Base-by-base conservation (phyloP, 2,329 filamentous ascomycete species). In the Diaporthe destruens region DNA sequence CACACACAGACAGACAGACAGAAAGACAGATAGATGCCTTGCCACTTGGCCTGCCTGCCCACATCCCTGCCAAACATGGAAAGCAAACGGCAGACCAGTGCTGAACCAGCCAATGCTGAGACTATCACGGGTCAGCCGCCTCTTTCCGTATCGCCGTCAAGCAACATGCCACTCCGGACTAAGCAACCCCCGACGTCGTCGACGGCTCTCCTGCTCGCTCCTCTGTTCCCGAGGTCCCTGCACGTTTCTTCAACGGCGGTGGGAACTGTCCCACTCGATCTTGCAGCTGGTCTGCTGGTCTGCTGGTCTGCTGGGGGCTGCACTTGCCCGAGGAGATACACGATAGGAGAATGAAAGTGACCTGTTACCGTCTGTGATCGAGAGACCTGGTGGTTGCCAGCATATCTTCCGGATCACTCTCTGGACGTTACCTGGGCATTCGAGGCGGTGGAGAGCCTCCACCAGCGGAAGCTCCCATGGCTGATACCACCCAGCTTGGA, bases 241-340 rank as follows among this genome's bases (percentile, higher is more conserved):
- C 6, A 9, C 14, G 20, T 14, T 25, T 20, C 47, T 25, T 36
- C 44, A 66, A 25, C 47, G 32, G 61, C 47, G 29, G 32, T 34
- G 47, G 61, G 32, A 39, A 29, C 47, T 66, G 61, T 66, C 61
- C 29, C 47, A 53, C 61, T 36, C 16, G 61, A 66, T 66, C 47
- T 53, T 53, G 61, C 61, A 53, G 47, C 29, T 29, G 44, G 32
- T 9, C 20, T 12, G 32, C 47, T 66, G n/a, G 61, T n/a, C n/a
- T n/a, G 47, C 29, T 29, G 44, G 32, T 9, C 20, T 12, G 32
- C 47, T 66, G n/a, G 61, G 12, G 12, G 47, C 20, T 39, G 47
- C 20, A 53, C 61, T 39, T 66, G 61, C n/a, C 44, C 47, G 61
- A 51, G 25, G 61, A 11, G n/a, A 65, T 18, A 20, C 44, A 36